Conservation (phyloP, 202 grass and related monocot genomes). For the Musa balbisiana region DNA sequence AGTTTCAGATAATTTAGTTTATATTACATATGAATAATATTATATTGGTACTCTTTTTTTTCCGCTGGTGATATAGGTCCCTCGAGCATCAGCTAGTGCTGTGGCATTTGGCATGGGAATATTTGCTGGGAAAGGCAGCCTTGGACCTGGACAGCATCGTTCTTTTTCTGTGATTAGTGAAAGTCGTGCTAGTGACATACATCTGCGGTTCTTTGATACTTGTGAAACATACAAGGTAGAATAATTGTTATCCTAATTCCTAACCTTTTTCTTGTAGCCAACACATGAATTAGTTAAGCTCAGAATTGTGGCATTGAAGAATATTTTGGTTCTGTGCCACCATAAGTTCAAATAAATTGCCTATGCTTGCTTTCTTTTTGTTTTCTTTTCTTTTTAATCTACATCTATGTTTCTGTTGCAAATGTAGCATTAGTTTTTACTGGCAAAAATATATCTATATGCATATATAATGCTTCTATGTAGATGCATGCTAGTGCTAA, state of each 20-base stretch:
- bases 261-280: neutral
- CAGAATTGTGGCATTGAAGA: no score
- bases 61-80: slow-evolving; percentile 42
- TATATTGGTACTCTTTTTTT: neutral
- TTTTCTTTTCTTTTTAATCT: no score
- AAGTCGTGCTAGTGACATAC: slow-evolving; percentile 89
- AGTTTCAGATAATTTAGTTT: neutral
- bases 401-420: no score
- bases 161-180: slow-evolving; percentile 93
- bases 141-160: slow-evolving; percentile 64
- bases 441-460: no score
- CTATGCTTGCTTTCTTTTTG: no score
- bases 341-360: no score
- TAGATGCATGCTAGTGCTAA: no score
- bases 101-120: slow-evolving; percentile 88
- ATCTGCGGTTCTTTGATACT: slow-evolving; percentile 75
- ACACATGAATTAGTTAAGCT: neutral
- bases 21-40: neutral
- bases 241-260: slow-evolving; percentile 9
- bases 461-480: no score
- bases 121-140: slow-evolving; percentile 81
- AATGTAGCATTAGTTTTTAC: no score
- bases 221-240: slow-evolving; percentile 89
- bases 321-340: no score
- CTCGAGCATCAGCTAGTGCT: slow-evolving; percentile 90